These are phyloP conservation scores for Scenedesmus sp. DNA, from an alignment of 163 green algal genomes.

Conservation along the genomic window DNA sequence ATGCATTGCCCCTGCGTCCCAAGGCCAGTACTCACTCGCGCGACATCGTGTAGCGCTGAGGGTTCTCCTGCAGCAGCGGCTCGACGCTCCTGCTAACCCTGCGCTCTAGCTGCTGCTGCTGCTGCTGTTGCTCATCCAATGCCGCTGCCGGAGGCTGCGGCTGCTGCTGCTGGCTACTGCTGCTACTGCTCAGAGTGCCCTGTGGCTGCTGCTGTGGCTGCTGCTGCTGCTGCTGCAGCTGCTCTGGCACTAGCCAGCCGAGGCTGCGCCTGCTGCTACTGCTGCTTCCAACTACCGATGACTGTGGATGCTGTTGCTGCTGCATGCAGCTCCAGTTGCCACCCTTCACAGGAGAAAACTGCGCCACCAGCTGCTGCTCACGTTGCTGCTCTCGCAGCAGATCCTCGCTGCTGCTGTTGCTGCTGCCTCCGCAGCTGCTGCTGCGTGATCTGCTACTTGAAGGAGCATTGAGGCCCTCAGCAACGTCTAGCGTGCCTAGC, in stretches of 20 bases:
- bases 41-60: constrained; percentile 29
- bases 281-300: neutral
- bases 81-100: constrained; percentile 16
- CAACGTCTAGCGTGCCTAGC: neutral
- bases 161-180: neutral
- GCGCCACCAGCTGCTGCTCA: neutral
- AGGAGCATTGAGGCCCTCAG: neutral
- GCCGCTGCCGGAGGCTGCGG: neutral
- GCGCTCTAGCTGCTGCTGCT: neutral
- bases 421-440: neutral
- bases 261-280: neutral
- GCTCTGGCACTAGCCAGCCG: neutral
- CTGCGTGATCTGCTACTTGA: neutral
- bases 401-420: constrained; percentile 8
- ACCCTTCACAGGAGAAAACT: neutral
- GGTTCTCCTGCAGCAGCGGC: constrained; percentile 41
- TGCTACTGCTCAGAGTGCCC: neutral
- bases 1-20: no score
- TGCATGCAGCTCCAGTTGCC: neutral
- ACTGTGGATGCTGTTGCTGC: neutral
- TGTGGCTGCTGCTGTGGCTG: neutral
- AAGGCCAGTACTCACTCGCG: constrained; percentile 17
- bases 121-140: neutral
- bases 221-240: neutral
- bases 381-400: neutral